phyloP scores from a whole-genome alignment of 805 yeast genomes.

The Hanseniaspora lachancei region DNA sequence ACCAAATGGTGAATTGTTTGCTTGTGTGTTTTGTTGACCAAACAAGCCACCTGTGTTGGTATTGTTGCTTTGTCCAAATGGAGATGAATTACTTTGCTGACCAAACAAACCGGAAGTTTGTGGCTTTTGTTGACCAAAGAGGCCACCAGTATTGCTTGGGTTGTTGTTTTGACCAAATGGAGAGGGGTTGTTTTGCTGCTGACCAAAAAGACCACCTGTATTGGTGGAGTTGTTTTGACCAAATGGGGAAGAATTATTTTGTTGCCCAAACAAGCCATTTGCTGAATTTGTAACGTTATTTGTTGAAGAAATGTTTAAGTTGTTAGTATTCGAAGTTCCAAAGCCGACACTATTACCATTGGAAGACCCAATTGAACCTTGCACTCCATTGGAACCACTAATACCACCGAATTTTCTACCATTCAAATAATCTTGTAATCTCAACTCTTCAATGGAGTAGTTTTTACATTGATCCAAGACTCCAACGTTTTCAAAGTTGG shows the following conservation, averaged over 20 bases:
- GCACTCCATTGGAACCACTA: conserved; percentile 25
- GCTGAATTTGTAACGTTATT: conserved; percentile 15
- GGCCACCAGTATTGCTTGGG: conserved; percentile 21
- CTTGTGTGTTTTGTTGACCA: conserved; percentile 18
- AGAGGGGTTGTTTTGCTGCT: conserved; percentile 20
- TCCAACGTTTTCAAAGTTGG: conserved; percentile 58
- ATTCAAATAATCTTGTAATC: conserved; percentile 78
- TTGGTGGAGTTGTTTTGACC: conserved; percentile 20
- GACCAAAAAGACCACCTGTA: conserved; percentile 30
- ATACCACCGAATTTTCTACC: conserved; percentile 27
- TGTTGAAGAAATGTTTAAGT: conserved; percentile 1
- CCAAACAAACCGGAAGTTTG: conserved; percentile 29
- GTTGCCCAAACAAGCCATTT: conserved; percentile 26
- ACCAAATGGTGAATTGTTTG: conserved; percentile 22
- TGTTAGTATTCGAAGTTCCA: conserved; percentile 11
- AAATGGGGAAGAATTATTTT: conserved; percentile 20
- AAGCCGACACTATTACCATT: conserved; percentile 15
- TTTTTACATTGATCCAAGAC: conserved; percentile 84
- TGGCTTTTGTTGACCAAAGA: conserved; percentile 28
- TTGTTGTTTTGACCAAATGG: conserved; percentile 23
- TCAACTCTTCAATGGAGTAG: conserved; percentile 74
- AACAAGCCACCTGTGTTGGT: conserved; percentile 22
- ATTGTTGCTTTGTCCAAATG: conserved; percentile 24
- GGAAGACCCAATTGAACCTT: conserved; percentile 25
- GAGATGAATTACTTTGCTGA: conserved; percentile 16